Base-by-base conservation (phyloP, 2,329 filamentous ascomycete genomes). In the Chaetomiaceae sp. region DNA sequence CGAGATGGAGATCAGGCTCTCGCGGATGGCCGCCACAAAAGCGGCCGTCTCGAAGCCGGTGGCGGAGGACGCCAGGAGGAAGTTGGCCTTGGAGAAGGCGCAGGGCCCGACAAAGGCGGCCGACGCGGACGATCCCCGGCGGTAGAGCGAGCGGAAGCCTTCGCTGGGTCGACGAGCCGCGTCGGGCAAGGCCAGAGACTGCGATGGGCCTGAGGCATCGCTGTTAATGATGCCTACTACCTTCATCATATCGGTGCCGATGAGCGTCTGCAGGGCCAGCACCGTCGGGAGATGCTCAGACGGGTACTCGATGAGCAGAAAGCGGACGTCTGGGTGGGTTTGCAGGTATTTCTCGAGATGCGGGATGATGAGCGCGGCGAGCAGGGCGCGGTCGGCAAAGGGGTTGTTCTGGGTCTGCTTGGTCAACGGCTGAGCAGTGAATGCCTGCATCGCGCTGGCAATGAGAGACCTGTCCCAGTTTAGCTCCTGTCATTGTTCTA, bases 281-380 rank as follows among this genome's bases (percentile, higher is more conserved):
- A 84, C 71, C 3, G 81, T 82, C 2, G 75, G 61, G 2, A 85
- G 71, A 56, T 85, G 78, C 45, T 79, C 76, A 0, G 76, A 68
- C 0, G 81, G 75, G 57, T 82, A 85, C 52, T 84, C 79, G 8
- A 86, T 70, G 5, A 86, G 65, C 0, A 86, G 72, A 53, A 84
- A 78, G 9, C 76, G 76, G 19, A 80, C 76, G 34, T 75, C 69
- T 2, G 73, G 63, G 58, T 84, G 79, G 1, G 74, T 69, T 4
- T 76, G 72, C 45, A 85, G 70, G 57, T 83, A 85, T 0, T 76
- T 76, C 60, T 85, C 82, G 1, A 86, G 71, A 55, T 84, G 80
- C 1, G 82, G 80, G 36, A 85, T 71, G 20, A 85, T 73, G 2
- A 84, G 71, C 0, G 78, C 77, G 2, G 83, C 82, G 2, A 85